These are phyloP conservation scores for Tetragonia tetragonoides DNA, from an alignment of 148 eudicot species.

Conservation along the genomic window DNA sequence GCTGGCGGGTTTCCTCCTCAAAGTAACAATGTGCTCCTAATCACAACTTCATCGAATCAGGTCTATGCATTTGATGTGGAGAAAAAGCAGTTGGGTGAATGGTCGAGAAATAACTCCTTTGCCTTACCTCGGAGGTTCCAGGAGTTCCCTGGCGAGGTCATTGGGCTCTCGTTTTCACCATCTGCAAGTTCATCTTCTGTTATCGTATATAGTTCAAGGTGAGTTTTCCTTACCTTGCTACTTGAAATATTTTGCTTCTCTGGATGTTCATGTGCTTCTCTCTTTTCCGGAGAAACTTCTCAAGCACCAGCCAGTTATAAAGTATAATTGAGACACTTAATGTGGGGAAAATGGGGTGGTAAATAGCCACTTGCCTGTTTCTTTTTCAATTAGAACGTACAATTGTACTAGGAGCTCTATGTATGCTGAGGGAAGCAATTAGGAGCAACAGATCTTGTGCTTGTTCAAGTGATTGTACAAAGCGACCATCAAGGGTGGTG, in stretches of 20 bases:
- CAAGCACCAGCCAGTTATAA: background rate
- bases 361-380: background rate
- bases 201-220: constrained; percentile 84
- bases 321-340: too few species aligned
- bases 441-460: too few species aligned
- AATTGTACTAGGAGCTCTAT: background rate
- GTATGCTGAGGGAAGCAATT: background rate
- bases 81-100: constrained; percentile 78
- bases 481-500: too few species aligned
- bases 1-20: constrained; percentile 85
- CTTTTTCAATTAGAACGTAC: too few species aligned
- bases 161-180: constrained; percentile 86
- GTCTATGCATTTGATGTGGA: constrained; percentile 92
- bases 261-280: background rate
- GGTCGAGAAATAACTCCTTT: constrained; percentile 67
- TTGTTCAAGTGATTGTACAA: too few species aligned
- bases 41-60: constrained; percentile 88
- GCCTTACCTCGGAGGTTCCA: constrained; percentile 65
- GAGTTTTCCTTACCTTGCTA: constrained; percentile 10
- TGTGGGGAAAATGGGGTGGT: background rate
- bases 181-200: constrained; percentile 60
- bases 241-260: background rate
- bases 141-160: constrained; percentile 94
- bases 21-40: constrained; percentile 67
- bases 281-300: too few species aligned